These are phyloP conservation scores for Lodderomyces pseudojiufengensis DNA, from an alignment of 1,139 yeast genomes.

Conservation along the genomic window DNA sequence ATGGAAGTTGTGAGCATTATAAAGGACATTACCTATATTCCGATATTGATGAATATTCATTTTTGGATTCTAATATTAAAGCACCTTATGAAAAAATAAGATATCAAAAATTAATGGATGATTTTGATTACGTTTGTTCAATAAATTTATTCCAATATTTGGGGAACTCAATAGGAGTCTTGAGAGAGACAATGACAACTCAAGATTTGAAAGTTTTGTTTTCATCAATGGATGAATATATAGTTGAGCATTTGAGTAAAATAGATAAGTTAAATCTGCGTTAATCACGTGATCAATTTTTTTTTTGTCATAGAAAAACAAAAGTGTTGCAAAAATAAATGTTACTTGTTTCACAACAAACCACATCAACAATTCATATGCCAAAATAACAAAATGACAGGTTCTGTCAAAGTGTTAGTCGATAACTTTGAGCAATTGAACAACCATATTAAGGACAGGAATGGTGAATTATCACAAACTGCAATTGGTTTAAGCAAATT, in stretches of 20 bases:
- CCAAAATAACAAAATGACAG: not conserved
- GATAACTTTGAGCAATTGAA: slow-evolving; percentile 1
- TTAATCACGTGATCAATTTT: not conserved
- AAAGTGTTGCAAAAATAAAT: slow-evolving; percentile 1
- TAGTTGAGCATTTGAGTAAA: slow-evolving; percentile 26
- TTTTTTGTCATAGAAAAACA: not conserved
- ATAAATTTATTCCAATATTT: slow-evolving; percentile 37
- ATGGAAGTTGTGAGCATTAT: slow-evolving; percentile 64
- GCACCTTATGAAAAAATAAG: slow-evolving; percentile 59
- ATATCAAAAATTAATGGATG: slow-evolving; percentile 43
- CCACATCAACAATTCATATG: not conserved
- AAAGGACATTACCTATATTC: slow-evolving; percentile 55
- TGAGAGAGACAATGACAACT: slow-evolving; percentile 20
- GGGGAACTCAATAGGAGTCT: slow-evolving; percentile 17
- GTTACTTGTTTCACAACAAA: not conserved
- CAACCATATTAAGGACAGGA: not conserved
- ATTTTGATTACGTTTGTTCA: slow-evolving; percentile 56
- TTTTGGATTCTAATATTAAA: slow-evolving; percentile 40
- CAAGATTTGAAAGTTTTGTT: slow-evolving; percentile 25
- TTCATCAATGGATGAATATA: slow-evolving; percentile 30
- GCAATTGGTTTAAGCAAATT: not conserved
- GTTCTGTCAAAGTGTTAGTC: not conserved
- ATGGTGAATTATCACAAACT: not conserved
- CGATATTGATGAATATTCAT: slow-evolving; percentile 46
- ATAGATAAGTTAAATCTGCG: no score